Percentiles rank a stretch among this genome's conserved stretches.
phyloP scores from a whole-genome alignment of 768 basidiomycete genomes.

The Mycena galopus region DNA sequence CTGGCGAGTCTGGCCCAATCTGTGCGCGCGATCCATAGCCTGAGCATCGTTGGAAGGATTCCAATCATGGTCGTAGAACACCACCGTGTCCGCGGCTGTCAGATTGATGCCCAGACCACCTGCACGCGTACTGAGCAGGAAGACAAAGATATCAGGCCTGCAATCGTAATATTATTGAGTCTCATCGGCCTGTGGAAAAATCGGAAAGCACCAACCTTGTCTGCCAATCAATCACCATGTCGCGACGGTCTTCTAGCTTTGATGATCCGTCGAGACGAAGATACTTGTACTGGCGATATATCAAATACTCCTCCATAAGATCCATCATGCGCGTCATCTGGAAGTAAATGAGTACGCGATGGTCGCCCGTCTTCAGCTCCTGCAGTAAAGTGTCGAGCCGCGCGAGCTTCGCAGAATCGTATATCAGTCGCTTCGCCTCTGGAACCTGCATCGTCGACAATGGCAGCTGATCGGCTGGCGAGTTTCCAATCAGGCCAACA shows the following conservation, averaged over 20 bases:
- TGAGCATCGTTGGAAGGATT: conserved; percentile 98
- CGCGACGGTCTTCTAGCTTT: conserved; percentile 94
- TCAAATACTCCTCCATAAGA: conserved; percentile 97
- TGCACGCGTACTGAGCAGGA: conserved; percentile 92
- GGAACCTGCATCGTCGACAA: conserved; percentile 91
- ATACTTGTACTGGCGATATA: conserved; percentile 97
- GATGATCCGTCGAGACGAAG: conserved; percentile 93
- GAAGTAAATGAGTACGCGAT: conserved; percentile 96
- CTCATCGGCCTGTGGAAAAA: conserved; percentile 5
- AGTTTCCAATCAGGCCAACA: conserved; percentile 74
- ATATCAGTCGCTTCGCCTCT: conserved; percentile 93
- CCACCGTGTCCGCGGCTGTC: conserved; percentile 94
- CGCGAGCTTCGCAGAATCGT: conserved; percentile 96
- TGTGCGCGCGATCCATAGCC: conserved; percentile 98
- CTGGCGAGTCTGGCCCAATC: conserved; percentile 95
- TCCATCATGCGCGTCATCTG: conserved; percentile 99
- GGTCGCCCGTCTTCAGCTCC: conserved; percentile 92
- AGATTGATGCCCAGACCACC: conserved; percentile 97
- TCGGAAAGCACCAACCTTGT: conserved; percentile 75
- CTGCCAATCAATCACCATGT: conserved; percentile 99
- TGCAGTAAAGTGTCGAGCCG: conserved; percentile 90
- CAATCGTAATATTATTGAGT: not conserved
- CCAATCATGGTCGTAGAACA: conserved; percentile 97
- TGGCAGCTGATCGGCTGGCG: conserved; percentile 82
- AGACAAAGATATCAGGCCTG: conserved; percentile 91